Base-by-base conservation (phyloP, 2,329 filamentous ascomycete genomes). In the Cladophialophora yegresii region DNA sequence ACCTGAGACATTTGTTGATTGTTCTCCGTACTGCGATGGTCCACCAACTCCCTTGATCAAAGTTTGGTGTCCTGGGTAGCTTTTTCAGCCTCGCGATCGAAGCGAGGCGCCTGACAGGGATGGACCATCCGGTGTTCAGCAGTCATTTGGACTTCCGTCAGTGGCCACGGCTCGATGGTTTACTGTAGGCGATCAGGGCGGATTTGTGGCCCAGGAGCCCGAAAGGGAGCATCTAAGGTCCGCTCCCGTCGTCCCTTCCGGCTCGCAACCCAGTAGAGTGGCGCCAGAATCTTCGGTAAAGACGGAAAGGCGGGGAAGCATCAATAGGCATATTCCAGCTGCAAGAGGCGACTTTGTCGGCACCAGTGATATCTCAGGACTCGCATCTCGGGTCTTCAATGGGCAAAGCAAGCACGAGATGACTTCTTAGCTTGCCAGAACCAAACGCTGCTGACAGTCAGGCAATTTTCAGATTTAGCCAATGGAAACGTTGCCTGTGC, bases 1-100 rank as follows among this genome's bases (percentile, higher is more conserved):
- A 28, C 51, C 51, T 54, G 51, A 54, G 51, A 54, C 51, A 54
- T 28, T 54, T 10, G 26, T 33, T 28, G 28, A 54, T 10, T 16
- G 33, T 32, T 51, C 47, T 54, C 26, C 47, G 47, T 20, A 51
- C 20, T 20, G 8, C 5, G 47, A 20, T 28, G 36, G 36, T n/a
- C 33, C 33, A 40, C 33, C 9, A 12, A 7, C 13, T 40, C 36
- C 36, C 16, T 16, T 16, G 16, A 16, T n/a, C 36, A n/a, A n/a
- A 20, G 36, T 43, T 43, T 4, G 5, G 33, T 13, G 13, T 16
- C 12, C 8, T 43, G 36, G 16, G 36, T 43, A n/a, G 47, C 47
- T 22, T 50, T 28, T 26, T 22, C 47, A 50, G 47, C 47, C 47
- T 50, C 23, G 47, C 20, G 47, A 12, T 50, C 20, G 40, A 50